Evolutionary conservation across 1,284 basidiomycete species (phyloP), one percentile per base, ranked within the genome.

Genomic region (Ustilago cynodontis): DNA sequence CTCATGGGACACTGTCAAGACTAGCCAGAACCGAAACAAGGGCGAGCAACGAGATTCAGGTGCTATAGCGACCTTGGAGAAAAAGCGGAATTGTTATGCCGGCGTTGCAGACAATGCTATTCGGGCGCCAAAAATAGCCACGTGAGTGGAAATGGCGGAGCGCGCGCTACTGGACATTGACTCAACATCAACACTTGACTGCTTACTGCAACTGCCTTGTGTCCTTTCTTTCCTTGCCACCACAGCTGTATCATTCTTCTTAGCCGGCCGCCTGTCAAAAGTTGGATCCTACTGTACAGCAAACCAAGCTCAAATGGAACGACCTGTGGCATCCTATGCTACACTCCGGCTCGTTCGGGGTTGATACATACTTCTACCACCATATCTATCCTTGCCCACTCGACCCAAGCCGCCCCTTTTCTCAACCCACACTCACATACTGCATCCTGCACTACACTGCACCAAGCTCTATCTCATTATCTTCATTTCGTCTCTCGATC

Each of bases 351-450:
- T 49, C 26, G 16, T 56, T 72, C 65, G 65, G 70, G 60, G 70
- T 72, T 72, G 70, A 64, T 16, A 66, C 56, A 72, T 49, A 66
- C 70, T 67, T 72, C 70, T 73, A 68, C 65, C 65, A 57, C 52
- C 59, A 58, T 65, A 64, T 61, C 61, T 54, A 26, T 41, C 7
- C n/a, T n/a, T 24, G 14, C 43, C 58, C 49, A 3, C 28, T 39
- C 33, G 11, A 22, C 29, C 13, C 39, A 22, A 24, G 26, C 28
- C 8, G 41, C 41, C 41, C 20, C 41, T 43, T n/a, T 43, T 43
- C 41, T 43, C 41, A 43, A 20, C 54, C 24, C 52, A 58, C 63
- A 16, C n/a, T 41, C 26, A 41, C 54, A 67, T 61, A 58, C 13
- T 47, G 41, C 22, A 29, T 29, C 33, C 56, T 47, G 52, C 59